Evolutionary conservation across 495 filamentous ascomycete genomes (phyloP).

Genomic region (Filosporella fistucella): DNA sequence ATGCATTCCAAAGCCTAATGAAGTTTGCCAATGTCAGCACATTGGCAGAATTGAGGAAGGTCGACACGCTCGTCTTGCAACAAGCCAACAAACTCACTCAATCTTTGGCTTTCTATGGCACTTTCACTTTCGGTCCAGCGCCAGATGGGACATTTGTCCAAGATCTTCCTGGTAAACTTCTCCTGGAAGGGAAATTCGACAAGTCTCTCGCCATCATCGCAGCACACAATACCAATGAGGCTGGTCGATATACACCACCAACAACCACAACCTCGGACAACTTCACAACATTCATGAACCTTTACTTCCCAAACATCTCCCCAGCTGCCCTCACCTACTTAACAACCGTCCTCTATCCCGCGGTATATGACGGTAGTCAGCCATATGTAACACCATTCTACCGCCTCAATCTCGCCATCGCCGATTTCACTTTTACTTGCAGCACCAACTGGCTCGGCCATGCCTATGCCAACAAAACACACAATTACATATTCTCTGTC

Average conservation of each 20-base stretch:
- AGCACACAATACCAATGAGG: constrained; percentile 51
- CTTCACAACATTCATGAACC: not conserved
- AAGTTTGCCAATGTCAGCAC: not conserved
- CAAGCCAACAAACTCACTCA: not conserved
- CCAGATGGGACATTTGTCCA: constrained; percentile 58
- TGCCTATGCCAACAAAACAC: constrained; percentile 42
- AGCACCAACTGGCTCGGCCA: constrained; percentile 38
- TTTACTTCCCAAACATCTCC: not conserved
- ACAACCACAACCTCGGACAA: not conserved
- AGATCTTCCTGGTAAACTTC: constrained; percentile 46
- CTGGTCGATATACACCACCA: constrained; percentile 19
- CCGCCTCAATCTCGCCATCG: constrained; percentile 14
- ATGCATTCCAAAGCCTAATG: constrained; percentile 3
- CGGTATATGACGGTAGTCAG: constrained; percentile 33
- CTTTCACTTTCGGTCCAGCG: constrained; percentile 49
- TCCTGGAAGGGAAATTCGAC: constrained; percentile 52
- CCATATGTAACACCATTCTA: constrained; percentile 35
- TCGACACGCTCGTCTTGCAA: not conserved
- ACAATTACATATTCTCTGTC: constrained; percentile 56
- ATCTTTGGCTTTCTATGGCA: constrained; percentile 33
- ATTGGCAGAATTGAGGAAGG: constrained; percentile 2
- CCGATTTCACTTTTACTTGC: not conserved
- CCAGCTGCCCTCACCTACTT: not conserved
- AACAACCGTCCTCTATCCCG: constrained; percentile 13
- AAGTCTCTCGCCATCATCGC: constrained; percentile 47